A percentile compares a stretch with the other conserved stretches of the same genome.
Conservation (phyloP, 441 rosid genomes). For the Gossypium schwendimanii region DNA sequence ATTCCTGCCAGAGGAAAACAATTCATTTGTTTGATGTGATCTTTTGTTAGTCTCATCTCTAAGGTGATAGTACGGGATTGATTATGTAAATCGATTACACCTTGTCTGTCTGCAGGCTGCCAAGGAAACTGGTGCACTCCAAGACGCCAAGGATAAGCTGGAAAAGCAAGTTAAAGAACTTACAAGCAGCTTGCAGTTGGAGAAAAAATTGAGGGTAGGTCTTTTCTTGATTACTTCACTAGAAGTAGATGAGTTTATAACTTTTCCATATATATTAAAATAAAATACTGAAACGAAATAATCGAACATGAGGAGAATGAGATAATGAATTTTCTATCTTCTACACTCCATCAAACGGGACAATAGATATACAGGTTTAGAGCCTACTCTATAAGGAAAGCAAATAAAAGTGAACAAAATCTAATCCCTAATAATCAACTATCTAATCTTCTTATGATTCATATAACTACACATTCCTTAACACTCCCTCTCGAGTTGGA, state of each 20-base stretch:
- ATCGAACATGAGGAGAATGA: no score
- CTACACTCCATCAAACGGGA: no score
- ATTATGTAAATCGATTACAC: constrained; percentile 4
- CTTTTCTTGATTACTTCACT: constrained; percentile 5
- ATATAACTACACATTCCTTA: no score
- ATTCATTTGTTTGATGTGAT: constrained; percentile 10
- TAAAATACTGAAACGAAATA: no score
- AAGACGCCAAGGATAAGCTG: constrained; percentile 77
- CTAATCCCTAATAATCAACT: no score
- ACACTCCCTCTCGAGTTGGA: no score
- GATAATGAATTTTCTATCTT: no score
- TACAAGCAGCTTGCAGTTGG: constrained; percentile 60
- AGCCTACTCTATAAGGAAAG: no score
- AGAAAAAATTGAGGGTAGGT: constrained; percentile 70
- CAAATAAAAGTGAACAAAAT: no score
- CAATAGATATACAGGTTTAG: no score
- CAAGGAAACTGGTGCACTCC: constrained; percentile 89
- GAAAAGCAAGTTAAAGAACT: constrained; percentile 91
- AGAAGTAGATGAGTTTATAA: neutral
- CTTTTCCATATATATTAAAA: neutral
- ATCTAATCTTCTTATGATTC: no score
- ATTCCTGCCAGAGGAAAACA: constrained; percentile 7
- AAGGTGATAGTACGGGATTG: neutral
- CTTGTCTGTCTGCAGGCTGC: constrained; percentile 56
- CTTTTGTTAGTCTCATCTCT: constrained; percentile 5